These are phyloP conservation scores for Torulaspora microellipsoides DNA, from an alignment of 805 yeast genomes.

Conservation along the genomic window DNA sequence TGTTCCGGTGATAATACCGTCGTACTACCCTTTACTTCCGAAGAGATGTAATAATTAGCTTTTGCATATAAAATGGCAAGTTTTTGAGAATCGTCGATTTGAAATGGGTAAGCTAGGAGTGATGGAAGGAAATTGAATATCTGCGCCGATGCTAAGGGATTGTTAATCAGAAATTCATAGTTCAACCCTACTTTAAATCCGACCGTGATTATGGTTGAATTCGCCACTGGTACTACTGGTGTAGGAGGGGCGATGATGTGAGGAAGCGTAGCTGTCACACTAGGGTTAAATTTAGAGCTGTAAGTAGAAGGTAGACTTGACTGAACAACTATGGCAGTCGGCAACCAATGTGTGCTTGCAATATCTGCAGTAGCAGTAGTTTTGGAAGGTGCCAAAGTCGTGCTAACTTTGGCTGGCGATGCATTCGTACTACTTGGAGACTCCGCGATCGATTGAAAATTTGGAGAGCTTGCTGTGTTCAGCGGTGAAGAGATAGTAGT, in stretches of 20 bases:
- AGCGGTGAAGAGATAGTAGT: no score
- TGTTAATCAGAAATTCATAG: constrained; percentile 76
- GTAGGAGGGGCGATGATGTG: constrained; percentile 35
- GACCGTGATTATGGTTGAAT: constrained; percentile 18
- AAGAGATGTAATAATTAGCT: not conserved
- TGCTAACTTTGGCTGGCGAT: not conserved
- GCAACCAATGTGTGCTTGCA: constrained; percentile 15
- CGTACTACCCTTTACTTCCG: not conserved
- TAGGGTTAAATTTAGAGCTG: constrained; percentile 36
- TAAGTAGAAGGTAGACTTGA: constrained; percentile 34
- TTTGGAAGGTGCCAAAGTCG: constrained; percentile 6
- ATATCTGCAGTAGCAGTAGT: constrained; percentile 16
- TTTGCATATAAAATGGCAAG: not conserved
- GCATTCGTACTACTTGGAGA: not conserved
- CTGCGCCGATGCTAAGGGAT: constrained; percentile 79
- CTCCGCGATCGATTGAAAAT: no score
- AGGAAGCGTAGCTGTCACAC: constrained; percentile 38
- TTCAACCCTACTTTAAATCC: constrained; percentile 65
- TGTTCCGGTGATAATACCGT: constrained; percentile 6
- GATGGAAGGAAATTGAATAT: constrained; percentile 61
- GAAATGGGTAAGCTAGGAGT: constrained; percentile 61
- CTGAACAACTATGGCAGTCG: constrained; percentile 15
- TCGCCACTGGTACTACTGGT: constrained; percentile 32
- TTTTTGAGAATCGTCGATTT: constrained; percentile 19
- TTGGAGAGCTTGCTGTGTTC: no score